phyloP scores from a whole-genome alignment of 2,329 filamentous ascomycete species.

The Botryotinia calthae region DNA sequence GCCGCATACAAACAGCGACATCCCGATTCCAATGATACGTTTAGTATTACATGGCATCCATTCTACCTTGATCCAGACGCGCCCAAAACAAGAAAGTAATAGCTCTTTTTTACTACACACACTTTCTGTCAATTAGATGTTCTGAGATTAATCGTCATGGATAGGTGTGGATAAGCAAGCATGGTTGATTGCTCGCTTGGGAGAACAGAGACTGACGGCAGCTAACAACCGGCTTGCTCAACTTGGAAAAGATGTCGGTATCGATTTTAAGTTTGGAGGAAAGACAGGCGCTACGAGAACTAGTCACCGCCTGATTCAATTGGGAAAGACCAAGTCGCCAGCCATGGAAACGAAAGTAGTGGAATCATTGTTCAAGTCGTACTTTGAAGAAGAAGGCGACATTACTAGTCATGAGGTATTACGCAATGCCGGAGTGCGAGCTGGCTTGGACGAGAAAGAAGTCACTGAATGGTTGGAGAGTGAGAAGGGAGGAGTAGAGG shows the following conservation, averaged over 20 bases:
- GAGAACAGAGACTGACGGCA: conserved; percentile 55
- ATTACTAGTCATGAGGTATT: conserved; percentile 58
- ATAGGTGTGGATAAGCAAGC: conserved; percentile 51
- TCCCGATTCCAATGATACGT: conserved; percentile 63
- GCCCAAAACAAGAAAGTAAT: conserved; percentile 49
- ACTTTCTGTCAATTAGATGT: not conserved
- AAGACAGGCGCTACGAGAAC: conserved; percentile 75
- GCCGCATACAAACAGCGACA: conserved; percentile 60
- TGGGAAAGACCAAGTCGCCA: conserved; percentile 55
- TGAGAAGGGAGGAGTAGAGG: conserved; percentile 51
- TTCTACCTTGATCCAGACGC: conserved; percentile 75
- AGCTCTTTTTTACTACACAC: not conserved
- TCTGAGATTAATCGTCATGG: not conserved
- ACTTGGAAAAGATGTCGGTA: conserved; percentile 63
- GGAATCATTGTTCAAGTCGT: conserved; percentile 61
- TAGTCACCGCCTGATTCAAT: conserved; percentile 72
- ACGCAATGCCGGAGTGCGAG: conserved; percentile 50
- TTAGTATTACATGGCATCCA: conserved; percentile 71
- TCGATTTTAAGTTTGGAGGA: conserved; percentile 70
- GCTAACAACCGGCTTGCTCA: conserved; percentile 57
- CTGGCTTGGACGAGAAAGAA: conserved; percentile 52
- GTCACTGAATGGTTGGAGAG: conserved; percentile 53
- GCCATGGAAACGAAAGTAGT: conserved; percentile 59
- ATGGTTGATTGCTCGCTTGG: conserved; percentile 63
- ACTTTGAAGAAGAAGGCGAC: conserved; percentile 64